These are phyloP conservation scores for Heliamphora pulchella DNA, from an alignment of 179 eudicot genomes.

Conservation along the genomic window DNA sequence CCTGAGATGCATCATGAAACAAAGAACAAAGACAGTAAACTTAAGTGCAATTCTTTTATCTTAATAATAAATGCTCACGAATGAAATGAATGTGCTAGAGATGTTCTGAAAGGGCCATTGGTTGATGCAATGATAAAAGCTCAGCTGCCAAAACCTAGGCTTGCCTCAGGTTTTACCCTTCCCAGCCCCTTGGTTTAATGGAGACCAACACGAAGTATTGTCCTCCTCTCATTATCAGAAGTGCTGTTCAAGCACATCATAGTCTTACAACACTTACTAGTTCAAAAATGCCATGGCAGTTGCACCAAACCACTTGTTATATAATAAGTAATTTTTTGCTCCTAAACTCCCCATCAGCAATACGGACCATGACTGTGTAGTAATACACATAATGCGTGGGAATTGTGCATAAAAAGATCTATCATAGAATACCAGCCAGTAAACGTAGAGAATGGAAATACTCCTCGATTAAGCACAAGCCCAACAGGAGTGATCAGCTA, in stretches of 20 bases:
- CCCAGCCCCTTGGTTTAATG: not conserved
- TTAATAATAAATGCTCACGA: slow-evolving; percentile 2
- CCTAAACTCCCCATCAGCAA: not conserved
- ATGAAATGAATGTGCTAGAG: not conserved
- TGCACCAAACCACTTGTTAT: slow-evolving; percentile 1
- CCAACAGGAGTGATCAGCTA: not conserved
- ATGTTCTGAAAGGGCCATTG: not conserved
- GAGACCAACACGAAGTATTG: not conserved
- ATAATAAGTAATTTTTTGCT: not conserved
- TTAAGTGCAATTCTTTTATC: not conserved
- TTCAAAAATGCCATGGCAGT: not conserved
- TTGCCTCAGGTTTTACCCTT: not conserved
- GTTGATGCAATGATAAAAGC: not conserved
- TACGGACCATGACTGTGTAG: not conserved
- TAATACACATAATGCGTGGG: not conserved
- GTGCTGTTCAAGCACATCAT: not conserved
- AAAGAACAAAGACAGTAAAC: not conserved
- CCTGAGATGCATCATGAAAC: slow-evolving; percentile 33
- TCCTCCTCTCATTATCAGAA: not conserved
- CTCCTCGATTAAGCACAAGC: slow-evolving; percentile 12
- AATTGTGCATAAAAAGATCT: not conserved
- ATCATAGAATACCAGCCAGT: not conserved
- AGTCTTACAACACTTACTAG: not conserved
- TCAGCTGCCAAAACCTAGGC: not conserved
- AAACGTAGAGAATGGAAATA: not conserved